These are phyloP conservation scores for Talaromyces sp. DNA, from an alignment of 2,329 filamentous ascomycete genomes.

Conservation along the genomic window DNA sequence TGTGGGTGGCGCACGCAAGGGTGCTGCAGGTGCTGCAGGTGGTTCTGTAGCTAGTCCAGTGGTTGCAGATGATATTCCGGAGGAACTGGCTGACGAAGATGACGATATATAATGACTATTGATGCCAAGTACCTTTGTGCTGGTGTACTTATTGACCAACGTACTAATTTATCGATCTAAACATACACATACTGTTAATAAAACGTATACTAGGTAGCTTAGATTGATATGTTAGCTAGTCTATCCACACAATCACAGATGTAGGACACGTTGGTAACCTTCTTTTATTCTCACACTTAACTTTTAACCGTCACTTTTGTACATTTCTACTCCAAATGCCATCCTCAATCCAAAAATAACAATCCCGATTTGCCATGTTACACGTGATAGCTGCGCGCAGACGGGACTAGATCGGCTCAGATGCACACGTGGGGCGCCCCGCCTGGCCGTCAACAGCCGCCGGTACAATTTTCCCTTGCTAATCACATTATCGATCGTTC, in stretches of 20 bases:
- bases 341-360: not conserved
- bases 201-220: not conserved
- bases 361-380: not conserved
- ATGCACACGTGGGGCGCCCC: not conserved
- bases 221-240: not conserved
- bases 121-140: not conserved
- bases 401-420: not conserved
- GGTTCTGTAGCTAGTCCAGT: not conserved
- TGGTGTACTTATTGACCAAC: not conserved
- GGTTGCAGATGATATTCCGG: constrained; percentile 1
- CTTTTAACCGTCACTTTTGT: not conserved
- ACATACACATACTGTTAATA: not conserved
- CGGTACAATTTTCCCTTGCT: too few relatives aligned
- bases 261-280: not conserved
- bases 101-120: not conserved
- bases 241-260: not conserved
- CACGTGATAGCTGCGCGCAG: not conserved
- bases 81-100: constrained; percentile 5
- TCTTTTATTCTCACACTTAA: not conserved
- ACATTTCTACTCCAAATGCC: not conserved
- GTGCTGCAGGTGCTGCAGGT: constrained; percentile 24
- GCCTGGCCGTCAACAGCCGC: not conserved
- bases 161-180: not conserved
- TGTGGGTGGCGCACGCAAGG: constrained; percentile 56
- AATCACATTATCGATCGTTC: not conserved